phyloP scores from a whole-genome alignment of 345 rosid genomes.

The Odontarrhena argentea region DNA sequence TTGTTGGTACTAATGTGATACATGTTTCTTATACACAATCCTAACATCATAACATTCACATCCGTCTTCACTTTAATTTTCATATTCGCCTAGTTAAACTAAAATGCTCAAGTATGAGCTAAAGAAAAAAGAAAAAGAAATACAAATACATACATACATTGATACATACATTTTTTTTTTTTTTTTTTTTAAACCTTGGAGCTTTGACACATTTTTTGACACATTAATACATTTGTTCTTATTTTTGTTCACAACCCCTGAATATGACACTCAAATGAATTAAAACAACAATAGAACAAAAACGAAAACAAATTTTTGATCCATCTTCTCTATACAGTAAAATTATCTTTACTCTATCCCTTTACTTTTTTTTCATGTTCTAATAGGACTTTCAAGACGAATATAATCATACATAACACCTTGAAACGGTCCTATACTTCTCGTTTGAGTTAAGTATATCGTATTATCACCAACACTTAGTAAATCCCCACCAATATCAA shows the following conservation, averaged over 20 bases:
- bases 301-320: not conserved
- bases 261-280: slow-evolving; percentile 19
- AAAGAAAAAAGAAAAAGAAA: too few relatives aligned
- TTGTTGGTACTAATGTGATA: too few relatives aligned
- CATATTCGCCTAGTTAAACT: too few relatives aligned
- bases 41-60: too few relatives aligned
- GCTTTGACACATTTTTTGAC: too few relatives aligned
- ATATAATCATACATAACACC: slow-evolving; percentile 90
- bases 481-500: slow-evolving; percentile 44
- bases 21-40: too few relatives aligned
- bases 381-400: slow-evolving; percentile 60
- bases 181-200: too few relatives aligned
- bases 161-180: too few relatives aligned
- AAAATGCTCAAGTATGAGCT: too few relatives aligned
- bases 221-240: slow-evolving; percentile 7
- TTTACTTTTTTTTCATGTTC: not conserved
- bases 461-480: slow-evolving; percentile 53
- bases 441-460: slow-evolving; percentile 66
- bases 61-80: too few relatives aligned
- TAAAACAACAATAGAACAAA: not conserved
- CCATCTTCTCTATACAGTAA: not conserved
- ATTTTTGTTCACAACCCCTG: slow-evolving; percentile 12
- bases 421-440: slow-evolving; percentile 42
- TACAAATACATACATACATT: too few relatives aligned
- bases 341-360: slow-evolving; percentile 14